Evolutionary conservation across 2,329 filamentous ascomycete species (phyloP).

Genomic region (Apiospora hydei): DNA sequence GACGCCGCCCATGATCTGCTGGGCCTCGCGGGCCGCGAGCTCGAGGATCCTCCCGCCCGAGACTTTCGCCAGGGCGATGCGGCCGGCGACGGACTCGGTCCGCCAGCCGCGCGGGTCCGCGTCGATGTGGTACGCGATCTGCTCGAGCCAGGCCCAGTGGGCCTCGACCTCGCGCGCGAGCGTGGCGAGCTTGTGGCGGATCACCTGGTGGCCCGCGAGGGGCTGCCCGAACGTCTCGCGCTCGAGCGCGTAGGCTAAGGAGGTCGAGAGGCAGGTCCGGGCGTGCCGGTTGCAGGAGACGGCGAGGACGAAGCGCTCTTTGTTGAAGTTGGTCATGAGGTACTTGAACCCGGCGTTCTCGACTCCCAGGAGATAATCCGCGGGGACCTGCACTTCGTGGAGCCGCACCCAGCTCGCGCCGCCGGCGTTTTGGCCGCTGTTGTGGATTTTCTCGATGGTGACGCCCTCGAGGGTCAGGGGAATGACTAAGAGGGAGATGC

Average conservation of each 20-base stretch:
- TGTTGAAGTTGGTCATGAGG: slow-evolving; percentile 99
- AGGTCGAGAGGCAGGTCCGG: slow-evolving; percentile 96
- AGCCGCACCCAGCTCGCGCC: slow-evolving; percentile 98
- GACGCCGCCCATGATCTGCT: slow-evolving; percentile 95
- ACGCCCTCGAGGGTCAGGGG: slow-evolving; percentile 85
- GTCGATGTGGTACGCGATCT: slow-evolving; percentile 91
- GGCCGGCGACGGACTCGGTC: slow-evolving; percentile 94
- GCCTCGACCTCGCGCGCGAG: slow-evolving; percentile 99
- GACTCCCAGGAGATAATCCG: slow-evolving; percentile 97
- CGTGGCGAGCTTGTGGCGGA: slow-evolving; percentile 95
- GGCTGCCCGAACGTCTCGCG: slow-evolving; percentile 95
- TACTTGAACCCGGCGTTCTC: slow-evolving; percentile 98
- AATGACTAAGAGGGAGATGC: slow-evolving; percentile 88
- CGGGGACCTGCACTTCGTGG: slow-evolving; percentile 98
- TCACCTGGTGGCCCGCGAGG: slow-evolving; percentile 95
- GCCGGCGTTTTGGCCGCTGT: slow-evolving; percentile 94
- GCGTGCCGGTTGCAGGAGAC: slow-evolving; percentile 96
- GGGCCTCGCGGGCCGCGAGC: slow-evolving; percentile 95
- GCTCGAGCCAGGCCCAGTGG: slow-evolving; percentile 96
- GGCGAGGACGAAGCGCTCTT: slow-evolving; percentile 98
- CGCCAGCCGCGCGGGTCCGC: slow-evolving; percentile 71
- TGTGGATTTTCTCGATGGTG: slow-evolving; percentile 94
- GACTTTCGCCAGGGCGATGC: slow-evolving; percentile 92
- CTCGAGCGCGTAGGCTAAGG: slow-evolving; percentile 96
- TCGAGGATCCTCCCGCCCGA: slow-evolving; percentile 94